Conservation (phyloP, 306 rosid genomes). For the Adenanthera pavonina region DNA sequence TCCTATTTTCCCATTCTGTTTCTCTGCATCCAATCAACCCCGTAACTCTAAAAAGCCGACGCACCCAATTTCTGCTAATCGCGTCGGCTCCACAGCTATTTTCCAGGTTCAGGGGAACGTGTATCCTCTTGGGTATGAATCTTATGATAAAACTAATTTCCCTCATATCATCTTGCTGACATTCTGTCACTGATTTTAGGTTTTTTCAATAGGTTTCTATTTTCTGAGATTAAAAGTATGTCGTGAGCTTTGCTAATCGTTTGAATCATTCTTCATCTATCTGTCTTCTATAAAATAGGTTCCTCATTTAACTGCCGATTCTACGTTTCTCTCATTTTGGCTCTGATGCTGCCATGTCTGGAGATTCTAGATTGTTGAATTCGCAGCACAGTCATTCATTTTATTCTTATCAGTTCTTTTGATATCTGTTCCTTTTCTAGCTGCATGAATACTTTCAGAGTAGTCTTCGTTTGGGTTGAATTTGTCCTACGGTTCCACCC, state of each 20-base stretch:
- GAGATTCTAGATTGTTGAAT: neutral
- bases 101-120: conserved; percentile 68
- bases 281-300: no score
- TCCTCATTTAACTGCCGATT: conserved; percentile 13
- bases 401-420: conserved; percentile 24
- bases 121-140: conserved; percentile 79
- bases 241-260: neutral
- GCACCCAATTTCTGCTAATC: neutral
- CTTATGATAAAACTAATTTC: neutral
- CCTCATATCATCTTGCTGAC: conserved; percentile 13
- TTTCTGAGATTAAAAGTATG: neutral
- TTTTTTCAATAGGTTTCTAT: neutral
- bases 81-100: conserved; percentile 42
- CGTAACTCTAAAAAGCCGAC: conserved; percentile 9
- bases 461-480: conserved; percentile 13
- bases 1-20: conserved; percentile 39
- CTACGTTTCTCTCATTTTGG: neutral
- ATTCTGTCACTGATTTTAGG: neutral
- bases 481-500: neutral
- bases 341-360: neutral
- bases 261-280: conserved; percentile 4
- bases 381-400: neutral
- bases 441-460: conserved; percentile 10
- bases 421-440: neutral
- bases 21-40: conserved; percentile 50